Evolutionary conservation across 768 basidiomycete species (phyloP).

Genomic region (Boletales sp.): DNA sequence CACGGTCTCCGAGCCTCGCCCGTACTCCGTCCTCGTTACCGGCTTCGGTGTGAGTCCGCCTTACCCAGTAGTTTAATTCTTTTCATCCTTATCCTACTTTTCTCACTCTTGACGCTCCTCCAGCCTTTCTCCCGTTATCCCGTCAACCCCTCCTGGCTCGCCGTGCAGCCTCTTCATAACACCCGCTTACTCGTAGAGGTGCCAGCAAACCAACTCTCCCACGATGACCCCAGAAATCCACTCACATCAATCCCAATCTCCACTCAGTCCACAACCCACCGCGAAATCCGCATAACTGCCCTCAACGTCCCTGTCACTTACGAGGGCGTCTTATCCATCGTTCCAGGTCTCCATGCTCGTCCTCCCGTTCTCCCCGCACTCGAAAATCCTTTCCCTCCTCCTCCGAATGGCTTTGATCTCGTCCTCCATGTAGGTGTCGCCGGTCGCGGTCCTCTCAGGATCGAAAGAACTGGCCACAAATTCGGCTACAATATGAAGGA

Average conservation of each 20-base stretch:
- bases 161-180: conserved; percentile 61
- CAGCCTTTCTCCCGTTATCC: conserved; percentile 56
- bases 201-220: conserved; percentile 18
- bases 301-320: conserved; percentile 60
- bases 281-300: conserved; percentile 56
- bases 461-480: conserved; percentile 67
- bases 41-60: conserved; percentile 50
- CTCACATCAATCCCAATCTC: not conserved
- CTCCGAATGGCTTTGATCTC: conserved; percentile 57
- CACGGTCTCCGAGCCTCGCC: conserved; percentile 25
- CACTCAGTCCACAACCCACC: conserved; percentile 18
- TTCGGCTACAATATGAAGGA: conserved; percentile 69
- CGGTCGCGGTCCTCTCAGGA: conserved; percentile 55
- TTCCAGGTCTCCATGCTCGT: conserved; percentile 57
- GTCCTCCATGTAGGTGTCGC: conserved; percentile 71
- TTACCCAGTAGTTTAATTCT: conserved; percentile 18
- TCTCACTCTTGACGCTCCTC: conserved; percentile 15
- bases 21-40: conserved; percentile 46
- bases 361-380: conserved; percentile 50
- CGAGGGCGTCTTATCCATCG: conserved; percentile 48
- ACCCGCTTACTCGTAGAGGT: conserved; percentile 42
- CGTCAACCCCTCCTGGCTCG: conserved; percentile 71
- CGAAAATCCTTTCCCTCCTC: conserved; percentile 36
- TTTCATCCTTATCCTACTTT: conserved; percentile 14
- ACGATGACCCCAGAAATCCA: conserved; percentile 13